phyloP scores from a whole-genome alignment of 345 rosid species.

The Citrus maxima region DNA sequence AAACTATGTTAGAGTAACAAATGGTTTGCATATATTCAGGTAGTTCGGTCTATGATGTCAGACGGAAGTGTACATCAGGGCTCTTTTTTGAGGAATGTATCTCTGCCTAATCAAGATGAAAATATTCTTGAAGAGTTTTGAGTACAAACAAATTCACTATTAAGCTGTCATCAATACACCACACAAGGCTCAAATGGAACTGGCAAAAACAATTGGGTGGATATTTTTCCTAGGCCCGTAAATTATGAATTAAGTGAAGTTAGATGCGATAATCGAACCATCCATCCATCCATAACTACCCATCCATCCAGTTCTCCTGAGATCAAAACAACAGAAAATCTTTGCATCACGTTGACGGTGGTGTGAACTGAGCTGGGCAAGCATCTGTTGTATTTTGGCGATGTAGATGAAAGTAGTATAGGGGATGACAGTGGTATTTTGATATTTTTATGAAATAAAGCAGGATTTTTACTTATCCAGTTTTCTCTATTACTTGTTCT shows the following conservation, averaged over 20 bases:
- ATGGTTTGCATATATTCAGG: conserved; percentile 34
- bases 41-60: conserved; percentile 50
- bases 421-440: not conserved
- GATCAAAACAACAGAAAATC: not conserved
- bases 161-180: not conserved
- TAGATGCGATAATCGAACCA: not conserved
- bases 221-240: not conserved
- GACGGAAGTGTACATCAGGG: conserved; percentile 50
- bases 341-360: not conserved
- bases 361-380: not conserved
- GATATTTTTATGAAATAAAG: not conserved
- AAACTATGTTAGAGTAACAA: not conserved
- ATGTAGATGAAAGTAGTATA: not conserved
- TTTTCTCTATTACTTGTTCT: not conserved
- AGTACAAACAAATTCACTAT: not conserved
- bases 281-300: not conserved
- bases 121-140: conserved; percentile 41
- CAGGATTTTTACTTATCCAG: not conserved
- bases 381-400: not conserved
- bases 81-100: conserved; percentile 30
- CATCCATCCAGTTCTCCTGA: not conserved
- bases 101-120: conserved; percentile 39
- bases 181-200: not conserved
- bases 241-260: not conserved
- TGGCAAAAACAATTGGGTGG: not conserved